phyloP scores from a whole-genome alignment of 1,139 yeast genomes.

The Blastobotrys indianensis region DNA sequence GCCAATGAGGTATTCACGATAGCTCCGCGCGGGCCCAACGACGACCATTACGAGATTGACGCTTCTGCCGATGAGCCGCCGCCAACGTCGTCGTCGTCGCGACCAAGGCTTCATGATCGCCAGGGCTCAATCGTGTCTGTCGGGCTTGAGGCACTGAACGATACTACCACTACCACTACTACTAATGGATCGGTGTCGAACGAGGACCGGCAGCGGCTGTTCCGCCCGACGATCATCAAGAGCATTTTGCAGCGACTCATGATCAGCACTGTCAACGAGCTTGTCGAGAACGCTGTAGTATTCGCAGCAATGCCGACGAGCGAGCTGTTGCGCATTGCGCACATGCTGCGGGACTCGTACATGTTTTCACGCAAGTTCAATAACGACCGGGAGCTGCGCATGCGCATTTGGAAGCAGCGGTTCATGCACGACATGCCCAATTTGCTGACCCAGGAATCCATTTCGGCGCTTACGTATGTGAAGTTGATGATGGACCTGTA shows the following conservation, averaged over 20 bases:
- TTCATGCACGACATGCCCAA: slow-evolving; percentile 91
- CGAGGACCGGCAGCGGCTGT: slow-evolving; percentile 32
- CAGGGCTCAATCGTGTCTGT: slow-evolving; percentile 12
- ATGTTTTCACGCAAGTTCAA: slow-evolving; percentile 81
- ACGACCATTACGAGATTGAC: slow-evolving; percentile 2
- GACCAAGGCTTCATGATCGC: slow-evolving; percentile 10
- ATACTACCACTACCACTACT: neutral
- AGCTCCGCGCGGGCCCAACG: slow-evolving; percentile 10
- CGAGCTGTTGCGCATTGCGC: slow-evolving; percentile 54
- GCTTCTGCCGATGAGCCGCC: neutral
- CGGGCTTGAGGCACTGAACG: slow-evolving; percentile 4
- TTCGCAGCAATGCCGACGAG: slow-evolving; percentile 63
- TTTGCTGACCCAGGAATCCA: slow-evolving; percentile 82
- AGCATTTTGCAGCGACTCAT: slow-evolving; percentile 84
- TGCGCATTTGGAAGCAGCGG: slow-evolving; percentile 85
- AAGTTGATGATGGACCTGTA: slow-evolving; percentile 75
- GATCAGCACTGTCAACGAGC: slow-evolving; percentile 80
- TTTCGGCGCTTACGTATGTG: slow-evolving; percentile 82
- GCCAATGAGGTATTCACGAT: slow-evolving; percentile 72
- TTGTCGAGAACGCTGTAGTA: slow-evolving; percentile 60
- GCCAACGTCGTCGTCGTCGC: neutral
- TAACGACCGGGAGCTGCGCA: slow-evolving; percentile 79
- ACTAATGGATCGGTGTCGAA: slow-evolving; percentile 2
- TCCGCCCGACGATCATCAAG: slow-evolving; percentile 81
- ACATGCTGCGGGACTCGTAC: slow-evolving; percentile 62